These are phyloP conservation scores for Rhipidocladum racemiflorum DNA, from an alignment of 176 grass and related monocot species.

Conservation along the genomic window DNA sequence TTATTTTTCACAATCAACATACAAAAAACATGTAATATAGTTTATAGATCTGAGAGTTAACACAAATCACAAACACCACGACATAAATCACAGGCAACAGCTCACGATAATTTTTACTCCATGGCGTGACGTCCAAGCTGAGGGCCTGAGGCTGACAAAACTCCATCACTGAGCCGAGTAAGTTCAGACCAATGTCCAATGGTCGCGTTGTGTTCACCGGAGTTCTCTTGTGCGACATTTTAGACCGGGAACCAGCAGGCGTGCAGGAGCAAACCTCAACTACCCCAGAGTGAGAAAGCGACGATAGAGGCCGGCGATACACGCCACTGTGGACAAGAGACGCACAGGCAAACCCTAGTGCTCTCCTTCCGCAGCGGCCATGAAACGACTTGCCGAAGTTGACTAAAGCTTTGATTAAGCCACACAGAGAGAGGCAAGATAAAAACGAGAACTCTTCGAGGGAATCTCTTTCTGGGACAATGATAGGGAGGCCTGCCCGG, in stretches of 20 bases:
- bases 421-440: background rate
- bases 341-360: background rate
- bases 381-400: background rate
- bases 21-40: too few relatives aligned
- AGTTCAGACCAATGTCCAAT: background rate
- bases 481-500: conserved; percentile 11
- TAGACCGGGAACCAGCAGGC: background rate
- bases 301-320: background rate
- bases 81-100: too few relatives aligned
- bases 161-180: background rate
- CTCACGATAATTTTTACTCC: background rate
- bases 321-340: background rate
- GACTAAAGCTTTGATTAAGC: conserved; percentile 2
- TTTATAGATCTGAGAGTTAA: too few relatives aligned
- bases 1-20: too few relatives aligned
- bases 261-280: background rate
- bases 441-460: background rate
- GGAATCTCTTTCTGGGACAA: conserved; percentile 34
- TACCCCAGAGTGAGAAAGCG: background rate
- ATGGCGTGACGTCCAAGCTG: too few relatives aligned
- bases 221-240: background rate
- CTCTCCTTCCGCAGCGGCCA: background rate
- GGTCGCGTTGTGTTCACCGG: background rate
- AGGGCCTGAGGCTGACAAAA: background rate
- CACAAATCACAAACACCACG: too few relatives aligned